Evolutionary conservation across 129 eudicot genomes (phyloP).

Genomic region (Chrysanthemum seticuspe): DNA sequence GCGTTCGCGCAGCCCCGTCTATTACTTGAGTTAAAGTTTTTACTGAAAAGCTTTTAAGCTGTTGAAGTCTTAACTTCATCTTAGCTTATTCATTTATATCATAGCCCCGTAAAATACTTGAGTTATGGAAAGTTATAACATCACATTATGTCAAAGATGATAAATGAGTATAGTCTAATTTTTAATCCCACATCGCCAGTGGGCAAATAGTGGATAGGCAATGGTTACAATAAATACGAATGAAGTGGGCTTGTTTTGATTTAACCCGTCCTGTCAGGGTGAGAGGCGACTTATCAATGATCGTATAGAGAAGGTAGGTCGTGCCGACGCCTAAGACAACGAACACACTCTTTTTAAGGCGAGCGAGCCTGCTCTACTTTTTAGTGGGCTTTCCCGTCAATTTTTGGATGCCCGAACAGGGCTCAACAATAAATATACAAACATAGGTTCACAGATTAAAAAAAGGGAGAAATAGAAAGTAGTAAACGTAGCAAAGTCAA

Average conservation of each 20-base stretch:
- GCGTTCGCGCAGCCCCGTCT: too few relatives aligned
- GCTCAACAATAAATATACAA: constrained; percentile 6
- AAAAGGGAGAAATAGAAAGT: too few relatives aligned
- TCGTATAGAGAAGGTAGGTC: constrained; percentile 59
- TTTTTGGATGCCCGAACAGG: constrained; percentile 58
- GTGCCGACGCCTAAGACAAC: constrained; percentile 55
- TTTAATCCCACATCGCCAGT: background rate
- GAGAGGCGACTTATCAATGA: constrained; percentile 59
- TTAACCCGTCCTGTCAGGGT: constrained; percentile 66
- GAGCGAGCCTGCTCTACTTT: constrained; percentile 47
- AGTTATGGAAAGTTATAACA: too few relatives aligned
- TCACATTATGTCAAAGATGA: background rate
- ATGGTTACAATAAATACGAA: background rate
- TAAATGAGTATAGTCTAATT: background rate
- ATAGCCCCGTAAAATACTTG: too few relatives aligned
- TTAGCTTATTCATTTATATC: too few relatives aligned
- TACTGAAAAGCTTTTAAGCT: too few relatives aligned
- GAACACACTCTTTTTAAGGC: constrained; percentile 52
- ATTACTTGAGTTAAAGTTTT: too few relatives aligned
- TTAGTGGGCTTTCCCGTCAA: constrained; percentile 55
- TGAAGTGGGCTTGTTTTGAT: accelerated
- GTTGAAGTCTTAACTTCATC: too few relatives aligned
- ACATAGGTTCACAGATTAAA: background rate
- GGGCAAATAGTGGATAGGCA: background rate
- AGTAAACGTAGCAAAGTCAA: too few relatives aligned